A percentile compares a stretch with the other conserved stretches of the same genome.
These are phyloP conservation scores for Phellopilus nigrolimitatus DNA, from an alignment of 1,284 basidiomycete species.

Conservation along the genomic window DNA sequence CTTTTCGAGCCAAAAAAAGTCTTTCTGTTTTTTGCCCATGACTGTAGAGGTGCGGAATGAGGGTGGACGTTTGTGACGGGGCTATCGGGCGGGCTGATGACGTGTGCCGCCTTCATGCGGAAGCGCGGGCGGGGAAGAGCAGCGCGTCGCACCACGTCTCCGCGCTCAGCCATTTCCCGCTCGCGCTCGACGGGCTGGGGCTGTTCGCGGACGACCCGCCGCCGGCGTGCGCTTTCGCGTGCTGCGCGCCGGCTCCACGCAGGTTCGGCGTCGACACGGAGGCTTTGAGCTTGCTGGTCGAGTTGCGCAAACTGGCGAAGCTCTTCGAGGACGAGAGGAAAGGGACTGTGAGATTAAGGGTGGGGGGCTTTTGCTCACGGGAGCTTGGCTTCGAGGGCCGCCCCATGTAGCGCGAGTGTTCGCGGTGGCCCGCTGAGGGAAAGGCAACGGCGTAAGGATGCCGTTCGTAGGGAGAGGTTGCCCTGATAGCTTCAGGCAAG, in stretches of 20 bases:
- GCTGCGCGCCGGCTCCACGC: slow-evolving; percentile 30
- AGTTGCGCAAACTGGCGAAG: slow-evolving; percentile 17
- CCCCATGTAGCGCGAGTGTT: slow-evolving; percentile 20
- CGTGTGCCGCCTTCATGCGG: slow-evolving; percentile 36
- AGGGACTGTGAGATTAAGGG: slow-evolving; percentile 12
- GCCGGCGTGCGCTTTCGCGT: slow-evolving; percentile 17
- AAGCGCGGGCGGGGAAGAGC: slow-evolving; percentile 70
- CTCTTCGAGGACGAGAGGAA: slow-evolving; percentile 24
- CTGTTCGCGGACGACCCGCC: slow-evolving; percentile 17
- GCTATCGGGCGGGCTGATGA: slow-evolving; percentile 47
- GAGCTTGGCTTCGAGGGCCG: slow-evolving; percentile 24
- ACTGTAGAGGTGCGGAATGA: slow-evolving; percentile 13
- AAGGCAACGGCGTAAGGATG: slow-evolving; percentile 47
- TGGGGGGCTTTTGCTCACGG: not conserved
- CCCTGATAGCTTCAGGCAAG: not conserved
- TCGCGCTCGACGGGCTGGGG: slow-evolving; percentile 12
- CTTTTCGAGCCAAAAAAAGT: slow-evolving; percentile 2
- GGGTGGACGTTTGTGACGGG: slow-evolving; percentile 31
- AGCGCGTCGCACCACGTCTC: slow-evolving; percentile 79
- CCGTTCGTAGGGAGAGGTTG: slow-evolving; percentile 10
- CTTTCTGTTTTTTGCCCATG: slow-evolving; percentile 3
- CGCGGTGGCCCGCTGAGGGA: slow-evolving; percentile 25
- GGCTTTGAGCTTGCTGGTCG: slow-evolving; percentile 35
- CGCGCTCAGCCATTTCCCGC: slow-evolving; percentile 55
- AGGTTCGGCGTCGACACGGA: slow-evolving; percentile 63